phyloP scores from a whole-genome alignment of 2,329 filamentous ascomycete species.

The Madurella fahalii region DNA sequence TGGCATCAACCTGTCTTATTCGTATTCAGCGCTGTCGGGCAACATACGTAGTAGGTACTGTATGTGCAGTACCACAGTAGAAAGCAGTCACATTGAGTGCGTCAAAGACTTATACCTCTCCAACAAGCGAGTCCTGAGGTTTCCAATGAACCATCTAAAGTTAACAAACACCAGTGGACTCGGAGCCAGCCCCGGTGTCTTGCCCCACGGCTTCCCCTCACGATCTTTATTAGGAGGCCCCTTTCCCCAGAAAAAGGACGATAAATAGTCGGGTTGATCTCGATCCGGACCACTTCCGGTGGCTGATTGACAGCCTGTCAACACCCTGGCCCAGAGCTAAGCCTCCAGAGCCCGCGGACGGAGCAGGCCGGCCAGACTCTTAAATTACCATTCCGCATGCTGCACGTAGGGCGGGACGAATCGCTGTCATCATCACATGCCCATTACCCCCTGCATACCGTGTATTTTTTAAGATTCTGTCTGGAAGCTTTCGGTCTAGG shows the following conservation, averaged over 20 bases:
- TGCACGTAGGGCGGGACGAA: no score
- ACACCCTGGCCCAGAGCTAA: neutral
- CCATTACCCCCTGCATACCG: neutral
- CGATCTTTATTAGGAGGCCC: neutral
- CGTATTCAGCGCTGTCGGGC: no score
- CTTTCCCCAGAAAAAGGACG: neutral
- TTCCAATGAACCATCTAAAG: no score
- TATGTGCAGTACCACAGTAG: no score
- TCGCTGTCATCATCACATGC: neutral
- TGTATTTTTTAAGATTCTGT: no score
- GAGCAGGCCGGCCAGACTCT: neutral
- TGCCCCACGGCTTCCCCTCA: conserved; percentile 11
- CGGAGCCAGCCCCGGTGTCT: neutral
- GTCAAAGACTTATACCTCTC: no score
- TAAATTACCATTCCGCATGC: no score
- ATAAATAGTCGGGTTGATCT: conserved; percentile 5
- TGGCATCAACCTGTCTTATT: no score
- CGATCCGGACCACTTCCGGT: neutral
- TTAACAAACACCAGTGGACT: neutral
- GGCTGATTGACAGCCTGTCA: neutral
- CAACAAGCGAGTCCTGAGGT: no score
- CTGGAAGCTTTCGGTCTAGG: no score
- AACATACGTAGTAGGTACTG: no score
- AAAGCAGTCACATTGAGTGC: no score
- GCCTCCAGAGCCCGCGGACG: neutral